phyloP scores from a whole-genome alignment of 2,329 filamentous ascomycete species.

The Allantophomopsis lycopodina region DNA sequence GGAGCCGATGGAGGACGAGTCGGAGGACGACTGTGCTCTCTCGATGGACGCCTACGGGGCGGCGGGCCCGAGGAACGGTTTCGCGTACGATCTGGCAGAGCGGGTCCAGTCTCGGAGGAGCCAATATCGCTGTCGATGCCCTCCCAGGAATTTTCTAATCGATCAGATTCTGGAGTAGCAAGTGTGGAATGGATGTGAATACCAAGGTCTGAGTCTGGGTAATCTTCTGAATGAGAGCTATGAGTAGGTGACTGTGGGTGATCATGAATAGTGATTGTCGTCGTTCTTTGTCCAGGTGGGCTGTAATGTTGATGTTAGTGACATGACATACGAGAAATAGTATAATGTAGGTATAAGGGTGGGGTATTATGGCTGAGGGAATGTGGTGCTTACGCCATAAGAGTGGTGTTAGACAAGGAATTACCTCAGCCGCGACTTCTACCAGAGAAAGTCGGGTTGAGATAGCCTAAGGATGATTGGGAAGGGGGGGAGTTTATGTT shows the following conservation, averaged over 20 bases:
- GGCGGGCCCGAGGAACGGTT: no score
- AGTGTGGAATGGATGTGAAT: slow-evolving; percentile 17
- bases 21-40: slow-evolving; percentile 5
- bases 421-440: slow-evolving; percentile 18
- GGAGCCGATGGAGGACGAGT: slow-evolving; percentile 16
- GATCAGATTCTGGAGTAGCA: slow-evolving; percentile 24
- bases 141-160: slow-evolving; percentile 18
- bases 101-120: slow-evolving; percentile 44
- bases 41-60: no score
- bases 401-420: slow-evolving; percentile 8
- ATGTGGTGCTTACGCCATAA: slow-evolving; percentile 10
- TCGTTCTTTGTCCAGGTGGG: slow-evolving; percentile 5
- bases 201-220: slow-evolving; percentile 16
- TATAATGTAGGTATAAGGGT: no score
- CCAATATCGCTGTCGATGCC: slow-evolving; percentile 33
- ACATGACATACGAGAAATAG: no score
- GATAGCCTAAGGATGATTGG: slow-evolving; percentile 9
- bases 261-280: slow-evolving; percentile 11
- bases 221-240: slow-evolving; percentile 14
- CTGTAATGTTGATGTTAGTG: neutral
- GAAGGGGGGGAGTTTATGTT: no score
- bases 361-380: slow-evolving; percentile 1
- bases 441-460: slow-evolving; percentile 17
- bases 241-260: slow-evolving; percentile 5
- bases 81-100: no score